Percentiles rank a stretch among this genome's conserved stretches.
Evolutionary conservation across 331 rosid genomes (phyloP).

Genomic region (Telfairia occidentalis): DNA sequence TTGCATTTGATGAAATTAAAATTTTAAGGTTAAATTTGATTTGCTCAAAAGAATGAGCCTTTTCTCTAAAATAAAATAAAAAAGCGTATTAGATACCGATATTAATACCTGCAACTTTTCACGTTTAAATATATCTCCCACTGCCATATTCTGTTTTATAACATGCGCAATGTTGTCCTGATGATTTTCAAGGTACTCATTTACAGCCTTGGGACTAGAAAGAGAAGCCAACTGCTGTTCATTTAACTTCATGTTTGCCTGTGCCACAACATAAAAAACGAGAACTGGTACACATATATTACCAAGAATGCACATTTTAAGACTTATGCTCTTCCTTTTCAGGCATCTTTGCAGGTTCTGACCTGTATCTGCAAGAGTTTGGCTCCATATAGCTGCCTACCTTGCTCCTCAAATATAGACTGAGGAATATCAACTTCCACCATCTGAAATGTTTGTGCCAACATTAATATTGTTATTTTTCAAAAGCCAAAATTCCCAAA

Average conservation of each 20-base stretch:
- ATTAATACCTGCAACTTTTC: slow-evolving; percentile 74
- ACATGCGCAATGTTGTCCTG: slow-evolving; percentile 57
- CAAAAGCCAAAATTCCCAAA: background rate
- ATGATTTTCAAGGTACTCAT: slow-evolving; percentile 70
- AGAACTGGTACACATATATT: slow-evolving; percentile 11
- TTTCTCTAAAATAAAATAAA: background rate
- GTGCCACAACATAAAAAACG: slow-evolving; percentile 17
- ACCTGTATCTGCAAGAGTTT: slow-evolving; percentile 85
- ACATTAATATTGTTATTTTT: background rate
- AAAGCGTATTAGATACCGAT: background rate
- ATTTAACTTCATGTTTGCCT: slow-evolving; percentile 60
- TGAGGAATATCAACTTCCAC: slow-evolving; percentile 77
- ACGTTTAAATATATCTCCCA: slow-evolving; percentile 79
- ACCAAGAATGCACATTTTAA: background rate
- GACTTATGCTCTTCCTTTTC: background rate
- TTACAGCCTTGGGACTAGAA: slow-evolving; percentile 80
- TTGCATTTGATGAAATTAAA: background rate
- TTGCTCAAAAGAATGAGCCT: background rate
- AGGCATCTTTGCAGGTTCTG: slow-evolving; percentile 3
- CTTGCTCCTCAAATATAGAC: slow-evolving; percentile 91
- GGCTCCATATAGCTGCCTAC: slow-evolving; percentile 89
- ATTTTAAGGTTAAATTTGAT: background rate
- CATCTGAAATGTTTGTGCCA: slow-evolving; percentile 38
- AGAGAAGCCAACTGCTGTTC: slow-evolving; percentile 74
- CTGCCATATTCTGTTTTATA: slow-evolving; percentile 91